These are phyloP conservation scores for Persicaria maculosa DNA, from an alignment of 148 eudicot genomes.

Conservation along the genomic window DNA sequence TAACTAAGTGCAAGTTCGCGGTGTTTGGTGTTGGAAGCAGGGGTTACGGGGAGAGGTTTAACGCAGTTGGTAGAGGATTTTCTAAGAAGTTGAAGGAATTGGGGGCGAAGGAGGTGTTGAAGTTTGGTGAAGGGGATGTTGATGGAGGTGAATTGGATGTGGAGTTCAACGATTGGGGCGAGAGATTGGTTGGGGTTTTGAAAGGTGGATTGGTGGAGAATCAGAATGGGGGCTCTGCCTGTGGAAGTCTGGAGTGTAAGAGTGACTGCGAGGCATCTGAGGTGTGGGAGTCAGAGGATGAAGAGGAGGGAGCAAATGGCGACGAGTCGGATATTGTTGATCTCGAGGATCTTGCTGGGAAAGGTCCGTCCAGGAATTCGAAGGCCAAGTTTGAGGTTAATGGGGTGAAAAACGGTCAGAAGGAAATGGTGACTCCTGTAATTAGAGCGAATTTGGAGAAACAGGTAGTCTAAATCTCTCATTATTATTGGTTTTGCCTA, in stretches of 20 bases:
- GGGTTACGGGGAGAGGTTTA: constrained; percentile 58
- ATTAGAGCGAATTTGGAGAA: constrained; percentile 76
- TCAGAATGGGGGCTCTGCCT: constrained; percentile 30
- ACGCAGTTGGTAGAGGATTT: constrained; percentile 56
- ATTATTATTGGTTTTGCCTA: background rate
- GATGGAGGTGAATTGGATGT: constrained; percentile 56
- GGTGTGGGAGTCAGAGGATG: constrained; percentile 39
- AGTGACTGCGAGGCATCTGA: constrained; percentile 30
- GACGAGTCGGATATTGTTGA: constrained; percentile 53
- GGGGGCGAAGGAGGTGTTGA: constrained; percentile 64
- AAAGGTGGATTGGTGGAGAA: constrained; percentile 35
- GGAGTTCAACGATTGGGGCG: constrained; percentile 74
- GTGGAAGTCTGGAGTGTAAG: constrained; percentile 20
- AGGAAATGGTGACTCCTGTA: constrained; percentile 90
- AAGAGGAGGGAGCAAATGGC: constrained; percentile 34
- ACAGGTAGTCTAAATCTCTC: constrained; percentile 46
- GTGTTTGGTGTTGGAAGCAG: constrained; percentile 85
- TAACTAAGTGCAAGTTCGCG: constrained; percentile 47
- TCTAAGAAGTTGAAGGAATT: constrained; percentile 44
- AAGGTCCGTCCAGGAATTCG: constrained; percentile 62
- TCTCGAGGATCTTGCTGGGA: constrained; percentile 91
- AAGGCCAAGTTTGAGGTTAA: constrained; percentile 29
- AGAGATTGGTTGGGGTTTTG: constrained; percentile 39
- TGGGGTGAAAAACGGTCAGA: constrained; percentile 47
- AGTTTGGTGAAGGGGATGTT: constrained; percentile 70